Evolutionary conservation across 192 early-diverging fungal species (phyloP).

Genomic region (Dispira parvispora): DNA sequence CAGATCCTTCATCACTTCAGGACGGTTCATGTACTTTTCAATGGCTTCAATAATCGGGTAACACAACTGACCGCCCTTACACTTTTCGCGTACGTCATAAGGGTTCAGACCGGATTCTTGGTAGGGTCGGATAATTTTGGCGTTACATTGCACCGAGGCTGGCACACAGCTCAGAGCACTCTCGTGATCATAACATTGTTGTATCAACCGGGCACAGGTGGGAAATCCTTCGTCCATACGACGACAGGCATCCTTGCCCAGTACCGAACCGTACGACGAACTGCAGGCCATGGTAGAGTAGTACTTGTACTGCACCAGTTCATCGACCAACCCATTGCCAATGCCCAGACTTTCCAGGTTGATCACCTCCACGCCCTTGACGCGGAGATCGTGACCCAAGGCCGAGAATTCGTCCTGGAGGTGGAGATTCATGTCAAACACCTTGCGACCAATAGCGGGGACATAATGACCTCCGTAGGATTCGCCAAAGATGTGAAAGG

Average conservation of each 20-base stretch:
- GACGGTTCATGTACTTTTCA: conserved; percentile 57
- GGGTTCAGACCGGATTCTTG: conserved; percentile 72
- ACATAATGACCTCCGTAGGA: conserved; percentile 85
- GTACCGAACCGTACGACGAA: conserved; percentile 55
- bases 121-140: conserved; percentile 58
- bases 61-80: conserved; percentile 71
- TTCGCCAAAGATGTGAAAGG: conserved; percentile 84
- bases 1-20: conserved; percentile 55
- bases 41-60: conserved; percentile 72
- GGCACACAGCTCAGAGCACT: conserved; percentile 67
- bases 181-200: conserved; percentile 72
- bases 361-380: conserved; percentile 34
- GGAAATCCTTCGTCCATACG: conserved; percentile 57
- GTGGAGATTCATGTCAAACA: conserved; percentile 48
- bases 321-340: conserved; percentile 86
- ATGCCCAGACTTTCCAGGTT: conserved; percentile 63
- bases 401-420: neutral
- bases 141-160: conserved; percentile 71
- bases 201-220: conserved; percentile 55
- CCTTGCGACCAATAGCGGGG: conserved; percentile 71
- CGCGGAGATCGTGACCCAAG: conserved; percentile 12
- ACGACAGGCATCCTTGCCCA: conserved; percentile 52
- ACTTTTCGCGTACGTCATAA: conserved; percentile 84
- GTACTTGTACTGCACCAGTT: conserved; percentile 73
- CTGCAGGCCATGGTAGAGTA: conserved; percentile 66